Evolutionary conservation across 208 protist species (phyloP).

Genomic region (Trichomonas vaginalis): DNA sequence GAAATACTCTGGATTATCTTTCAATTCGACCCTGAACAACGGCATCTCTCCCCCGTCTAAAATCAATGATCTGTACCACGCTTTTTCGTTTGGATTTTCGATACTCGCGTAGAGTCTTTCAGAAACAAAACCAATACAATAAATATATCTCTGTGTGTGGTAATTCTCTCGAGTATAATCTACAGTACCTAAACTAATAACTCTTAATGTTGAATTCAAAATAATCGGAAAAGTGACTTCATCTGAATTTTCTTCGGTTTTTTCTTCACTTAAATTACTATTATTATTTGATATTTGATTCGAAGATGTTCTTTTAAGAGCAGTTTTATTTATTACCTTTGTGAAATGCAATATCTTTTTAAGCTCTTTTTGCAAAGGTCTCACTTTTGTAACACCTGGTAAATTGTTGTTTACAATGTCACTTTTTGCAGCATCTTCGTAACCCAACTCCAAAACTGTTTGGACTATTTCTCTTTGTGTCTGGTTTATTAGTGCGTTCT

Average conservation of each 20-base stretch:
- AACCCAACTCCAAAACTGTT: not conserved
- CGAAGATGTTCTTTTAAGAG: not conserved
- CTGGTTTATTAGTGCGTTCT: not conserved
- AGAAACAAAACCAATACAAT: not conserved
- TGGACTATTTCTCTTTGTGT: not conserved
- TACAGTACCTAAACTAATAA: not conserved
- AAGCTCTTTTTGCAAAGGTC: not conserved
- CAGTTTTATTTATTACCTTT: not conserved
- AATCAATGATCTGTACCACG: not conserved
- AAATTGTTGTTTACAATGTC: not conserved
- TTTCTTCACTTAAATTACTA: not conserved
- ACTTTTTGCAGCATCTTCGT: not conserved
- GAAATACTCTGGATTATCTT: not conserved
- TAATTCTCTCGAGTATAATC: not conserved
- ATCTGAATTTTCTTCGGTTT: not conserved
- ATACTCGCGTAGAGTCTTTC: not conserved
- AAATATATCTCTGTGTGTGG: not conserved
- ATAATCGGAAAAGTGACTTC: not conserved
- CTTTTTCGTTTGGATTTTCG: not conserved
- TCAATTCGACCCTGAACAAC: not conserved
- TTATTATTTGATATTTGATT: too few species aligned
- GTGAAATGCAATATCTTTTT: not conserved
- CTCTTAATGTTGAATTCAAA: not conserved
- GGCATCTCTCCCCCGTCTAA: not conserved
- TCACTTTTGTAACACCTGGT: not conserved